phyloP scores from a whole-genome alignment of 129 eudicot species.

The Glebionis coronaria region DNA sequence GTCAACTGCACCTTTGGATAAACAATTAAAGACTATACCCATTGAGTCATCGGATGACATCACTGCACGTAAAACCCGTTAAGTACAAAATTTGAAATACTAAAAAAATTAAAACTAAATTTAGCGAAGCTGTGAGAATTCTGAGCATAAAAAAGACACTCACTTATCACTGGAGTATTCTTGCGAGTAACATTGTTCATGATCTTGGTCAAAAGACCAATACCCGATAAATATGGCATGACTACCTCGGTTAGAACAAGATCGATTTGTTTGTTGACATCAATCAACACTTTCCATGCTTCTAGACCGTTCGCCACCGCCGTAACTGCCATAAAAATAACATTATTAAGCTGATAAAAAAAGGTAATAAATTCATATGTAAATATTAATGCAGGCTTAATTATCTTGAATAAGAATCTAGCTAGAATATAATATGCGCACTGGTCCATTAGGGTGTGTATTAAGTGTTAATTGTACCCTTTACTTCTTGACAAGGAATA shows the following conservation, averaged over 20 bases:
- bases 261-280: constrained; percentile 54
- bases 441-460: too few relatives aligned
- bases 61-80: constrained; percentile 55
- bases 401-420: constrained; percentile 8
- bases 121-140: neutral
- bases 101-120: neutral
- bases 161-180: constrained; percentile 86
- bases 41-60: constrained; percentile 86
- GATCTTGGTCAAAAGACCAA: constrained; percentile 68
- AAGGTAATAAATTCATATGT: neutral
- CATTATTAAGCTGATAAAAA: constrained; percentile 10
- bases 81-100: constrained; percentile 11
- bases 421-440: constrained; percentile 5
- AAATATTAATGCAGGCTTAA: constrained; percentile 1
- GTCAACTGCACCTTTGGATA: constrained; percentile 87
- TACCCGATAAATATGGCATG: constrained; percentile 85
- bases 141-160: constrained; percentile 22
- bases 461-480: too few relatives aligned
- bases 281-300: constrained; percentile 83
- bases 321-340: constrained; percentile 44
- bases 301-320: constrained; percentile 81
- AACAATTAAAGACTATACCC: constrained; percentile 79
- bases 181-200: constrained; percentile 74
- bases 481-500: too few relatives aligned
- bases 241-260: constrained; percentile 82